These are phyloP conservation scores for Fusarium liriodendri DNA, from an alignment of 2,329 filamentous ascomycete species.

Conservation along the genomic window DNA sequence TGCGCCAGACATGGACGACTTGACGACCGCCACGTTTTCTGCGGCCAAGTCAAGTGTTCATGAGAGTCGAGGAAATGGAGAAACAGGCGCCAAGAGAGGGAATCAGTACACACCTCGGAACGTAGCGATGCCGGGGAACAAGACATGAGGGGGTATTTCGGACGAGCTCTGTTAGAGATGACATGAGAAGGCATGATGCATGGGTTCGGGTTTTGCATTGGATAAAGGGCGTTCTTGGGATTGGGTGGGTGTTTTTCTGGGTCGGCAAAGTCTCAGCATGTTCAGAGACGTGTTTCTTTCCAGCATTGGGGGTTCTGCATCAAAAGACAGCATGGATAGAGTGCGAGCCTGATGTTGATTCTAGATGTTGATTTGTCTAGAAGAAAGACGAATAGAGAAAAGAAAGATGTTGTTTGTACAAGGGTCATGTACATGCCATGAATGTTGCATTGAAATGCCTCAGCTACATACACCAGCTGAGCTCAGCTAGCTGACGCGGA, in stretches of 20 bases:
- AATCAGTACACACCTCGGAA: not conserved
- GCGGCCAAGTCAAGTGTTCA: not conserved
- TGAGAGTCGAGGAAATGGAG: not conserved
- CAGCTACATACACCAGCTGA: not conserved
- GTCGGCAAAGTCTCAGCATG: not conserved
- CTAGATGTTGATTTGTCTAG: conserved; percentile 2
- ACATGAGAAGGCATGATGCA: conserved; percentile 15
- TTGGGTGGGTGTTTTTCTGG: conserved; percentile 8
- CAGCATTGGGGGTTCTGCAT: conserved; percentile 1
- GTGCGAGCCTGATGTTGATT: not conserved
- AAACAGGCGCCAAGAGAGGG: not conserved
- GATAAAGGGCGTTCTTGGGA: conserved; percentile 34
- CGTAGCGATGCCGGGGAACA: not conserved
- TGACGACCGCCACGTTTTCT: not conserved
- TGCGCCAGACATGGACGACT: not conserved
- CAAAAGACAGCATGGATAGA: conserved; percentile 1
- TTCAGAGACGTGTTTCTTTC: not conserved
- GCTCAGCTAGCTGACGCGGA: conserved; percentile 27
- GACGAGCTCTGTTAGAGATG: not conserved
- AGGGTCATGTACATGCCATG: not conserved
- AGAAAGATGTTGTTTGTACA: not conserved
- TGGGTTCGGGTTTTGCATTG: conserved; percentile 27
- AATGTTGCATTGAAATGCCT: not conserved
- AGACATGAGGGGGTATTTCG: not conserved
- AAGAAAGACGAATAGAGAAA: conserved; percentile 2